A percentile compares a stretch with the other conserved stretches of the same genome.
phyloP scores from a whole-genome alignment of 2,329 filamentous ascomycete species.

The Colletotrichum sp. region DNA sequence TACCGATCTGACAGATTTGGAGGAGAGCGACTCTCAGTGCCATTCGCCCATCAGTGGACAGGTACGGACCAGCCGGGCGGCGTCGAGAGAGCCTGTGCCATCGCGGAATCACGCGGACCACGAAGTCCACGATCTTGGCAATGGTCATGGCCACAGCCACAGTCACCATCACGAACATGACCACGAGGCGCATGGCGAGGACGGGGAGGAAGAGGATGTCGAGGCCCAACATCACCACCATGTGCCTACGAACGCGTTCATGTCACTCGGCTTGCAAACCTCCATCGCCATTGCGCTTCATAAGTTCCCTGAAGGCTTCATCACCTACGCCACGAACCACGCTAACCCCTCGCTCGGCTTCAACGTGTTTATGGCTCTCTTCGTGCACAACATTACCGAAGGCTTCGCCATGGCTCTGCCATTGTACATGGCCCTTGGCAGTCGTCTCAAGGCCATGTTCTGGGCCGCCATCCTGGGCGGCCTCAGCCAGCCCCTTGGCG shows the following conservation, averaged over 20 bases:
- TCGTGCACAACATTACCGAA: constrained; percentile 98
- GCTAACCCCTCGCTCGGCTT: constrained; percentile 88
- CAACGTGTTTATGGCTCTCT: constrained; percentile 92
- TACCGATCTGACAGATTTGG: constrained; percentile 31
- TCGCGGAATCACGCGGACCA: constrained; percentile 25
- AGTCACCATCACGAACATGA: background rate
- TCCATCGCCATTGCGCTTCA: constrained; percentile 94
- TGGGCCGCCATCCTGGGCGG: constrained; percentile 87
- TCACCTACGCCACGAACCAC: constrained; percentile 97
- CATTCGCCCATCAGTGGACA: constrained; percentile 34
- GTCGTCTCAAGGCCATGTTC: constrained; percentile 79
- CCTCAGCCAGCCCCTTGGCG: constrained; percentile 84
- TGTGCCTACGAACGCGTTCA: constrained; percentile 90
- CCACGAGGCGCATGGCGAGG: constrained; percentile 28
- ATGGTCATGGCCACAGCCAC: constrained; percentile 14
- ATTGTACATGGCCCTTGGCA: constrained; percentile 87
- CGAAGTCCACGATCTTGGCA: constrained; percentile 25
- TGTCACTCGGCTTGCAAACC: constrained; percentile 94
- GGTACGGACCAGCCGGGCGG: constrained; percentile 41
- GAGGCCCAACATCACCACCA: constrained; percentile 83
- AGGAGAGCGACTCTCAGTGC: constrained; percentile 29
- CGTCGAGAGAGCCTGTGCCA: constrained; percentile 39
- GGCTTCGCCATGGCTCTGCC: constrained; percentile 94
- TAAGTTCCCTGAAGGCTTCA: constrained; percentile 87
- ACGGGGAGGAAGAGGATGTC: constrained; percentile 39